Conservation (phyloP, 805 yeast species). For the Nakazawaea pomicola region DNA sequence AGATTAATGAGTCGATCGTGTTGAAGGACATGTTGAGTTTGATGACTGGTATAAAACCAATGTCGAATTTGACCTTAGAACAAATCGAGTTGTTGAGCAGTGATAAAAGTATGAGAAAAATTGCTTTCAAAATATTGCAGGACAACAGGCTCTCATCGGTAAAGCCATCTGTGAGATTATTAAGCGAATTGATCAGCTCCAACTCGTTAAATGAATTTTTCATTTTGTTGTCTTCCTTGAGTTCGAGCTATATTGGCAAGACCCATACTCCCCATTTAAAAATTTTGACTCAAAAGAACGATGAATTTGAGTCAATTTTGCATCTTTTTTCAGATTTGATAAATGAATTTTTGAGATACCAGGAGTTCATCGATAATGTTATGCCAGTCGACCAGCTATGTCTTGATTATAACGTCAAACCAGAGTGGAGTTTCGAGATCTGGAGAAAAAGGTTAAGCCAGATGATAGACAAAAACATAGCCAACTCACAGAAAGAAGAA, state of each 20-base stretch:
- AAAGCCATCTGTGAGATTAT: constrained; percentile 45
- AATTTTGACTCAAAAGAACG: constrained; percentile 64
- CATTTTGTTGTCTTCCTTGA: constrained; percentile 50
- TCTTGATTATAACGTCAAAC: constrained; percentile 37
- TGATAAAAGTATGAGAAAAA: constrained; percentile 49
- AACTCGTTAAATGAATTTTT: constrained; percentile 59
- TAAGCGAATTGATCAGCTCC: constrained; percentile 37
- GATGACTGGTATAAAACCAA: constrained; percentile 75
- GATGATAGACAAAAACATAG: constrained; percentile 21
- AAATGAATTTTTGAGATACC: constrained; percentile 40
- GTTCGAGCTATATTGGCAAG: constrained; percentile 32
- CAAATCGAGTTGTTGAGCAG: constrained; percentile 66
- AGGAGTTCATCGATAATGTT: constrained; percentile 30
- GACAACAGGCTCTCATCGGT: constrained; percentile 47
- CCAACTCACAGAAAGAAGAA: constrained; percentile 16
- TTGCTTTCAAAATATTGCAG: constrained; percentile 53
- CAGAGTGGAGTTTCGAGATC: constrained; percentile 68
- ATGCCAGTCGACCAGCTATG: constrained; percentile 37
- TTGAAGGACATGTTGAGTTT: constrained; percentile 60
- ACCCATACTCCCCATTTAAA: constrained; percentile 48
- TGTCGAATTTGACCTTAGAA: constrained; percentile 57
- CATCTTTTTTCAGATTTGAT: constrained; percentile 60
- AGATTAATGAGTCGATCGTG: constrained; percentile 56
- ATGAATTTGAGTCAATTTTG: constrained; percentile 63
- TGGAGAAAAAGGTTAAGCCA: constrained; percentile 54